These are phyloP conservation scores for Alternaria dauci DNA, from an alignment of 2,329 filamentous ascomycete species.

Conservation along the genomic window DNA sequence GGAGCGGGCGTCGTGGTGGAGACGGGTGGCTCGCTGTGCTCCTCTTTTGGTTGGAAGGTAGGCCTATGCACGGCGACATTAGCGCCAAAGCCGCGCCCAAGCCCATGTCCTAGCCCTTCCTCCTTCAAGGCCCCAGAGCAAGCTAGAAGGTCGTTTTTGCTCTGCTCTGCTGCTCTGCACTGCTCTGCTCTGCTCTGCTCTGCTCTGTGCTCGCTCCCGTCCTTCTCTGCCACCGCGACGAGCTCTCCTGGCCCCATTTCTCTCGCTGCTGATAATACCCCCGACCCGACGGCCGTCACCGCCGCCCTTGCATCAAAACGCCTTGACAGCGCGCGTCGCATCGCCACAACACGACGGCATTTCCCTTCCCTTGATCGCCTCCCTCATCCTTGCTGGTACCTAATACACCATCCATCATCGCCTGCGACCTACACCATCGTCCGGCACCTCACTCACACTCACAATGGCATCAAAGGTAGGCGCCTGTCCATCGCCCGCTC, in stretches of 20 bases:
- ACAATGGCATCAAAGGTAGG: conserved; percentile 52
- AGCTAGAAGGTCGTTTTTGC: conserved; percentile 37
- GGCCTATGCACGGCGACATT: conserved; percentile 26
- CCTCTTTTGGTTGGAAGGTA: conserved; percentile 25
- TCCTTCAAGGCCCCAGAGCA: conserved; percentile 24
- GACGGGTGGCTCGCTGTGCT: conserved; percentile 5
- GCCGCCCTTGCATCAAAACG: conserved; percentile 12
- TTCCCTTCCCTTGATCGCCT: conserved; percentile 11
- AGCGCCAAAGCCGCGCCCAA: conserved; percentile 26
- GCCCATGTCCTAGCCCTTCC: neutral
- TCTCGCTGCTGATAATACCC: conserved; percentile 5
- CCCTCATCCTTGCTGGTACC: conserved; percentile 1
- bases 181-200: conserved; percentile 22
- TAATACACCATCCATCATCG: conserved; percentile 11
- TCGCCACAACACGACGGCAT: conserved; percentile 18
- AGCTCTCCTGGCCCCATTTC: conserved; percentile 15
- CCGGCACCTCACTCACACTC: conserved; percentile 24
- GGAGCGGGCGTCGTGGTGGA: neutral
- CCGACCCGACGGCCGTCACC: conserved; percentile 7
- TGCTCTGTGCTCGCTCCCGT: conserved; percentile 11
- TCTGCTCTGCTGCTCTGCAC: conserved; percentile 14
- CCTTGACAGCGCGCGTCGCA: conserved; percentile 22
- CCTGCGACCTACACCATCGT: conserved; percentile 5
- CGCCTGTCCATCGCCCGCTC: conserved; percentile 9
- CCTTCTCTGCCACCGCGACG: conserved; percentile 16